phyloP scores from a whole-genome alignment of 495 filamentous ascomycete species.

The Xylaria sp. region DNA sequence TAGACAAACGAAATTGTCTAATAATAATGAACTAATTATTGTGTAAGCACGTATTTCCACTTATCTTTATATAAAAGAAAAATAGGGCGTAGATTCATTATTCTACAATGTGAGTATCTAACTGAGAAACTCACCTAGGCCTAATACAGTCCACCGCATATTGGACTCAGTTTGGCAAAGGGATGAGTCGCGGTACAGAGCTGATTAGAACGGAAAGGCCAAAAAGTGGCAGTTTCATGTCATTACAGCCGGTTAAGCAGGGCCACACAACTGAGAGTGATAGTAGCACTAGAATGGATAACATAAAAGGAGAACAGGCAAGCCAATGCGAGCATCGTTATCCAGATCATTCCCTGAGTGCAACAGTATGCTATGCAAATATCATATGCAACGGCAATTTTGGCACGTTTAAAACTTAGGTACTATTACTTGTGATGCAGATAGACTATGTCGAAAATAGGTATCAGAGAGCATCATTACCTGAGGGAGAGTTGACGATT shows the following conservation, averaged over 20 bases:
- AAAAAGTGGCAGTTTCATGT: neutral
- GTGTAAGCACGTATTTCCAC: neutral
- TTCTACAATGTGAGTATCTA: neutral
- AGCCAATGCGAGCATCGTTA: neutral
- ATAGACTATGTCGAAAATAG: neutral
- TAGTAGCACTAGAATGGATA: neutral
- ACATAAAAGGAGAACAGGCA: neutral
- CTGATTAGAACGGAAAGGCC: neutral
- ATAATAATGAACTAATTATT: neutral
- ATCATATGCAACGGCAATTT: neutral
- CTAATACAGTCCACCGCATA: neutral
- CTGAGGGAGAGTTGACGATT: neutral
- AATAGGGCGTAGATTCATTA: neutral
- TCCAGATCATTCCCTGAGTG: neutral
- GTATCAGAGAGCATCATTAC: too few relatives aligned
- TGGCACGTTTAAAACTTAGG: neutral
- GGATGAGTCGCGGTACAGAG: neutral
- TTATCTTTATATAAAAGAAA: neutral
- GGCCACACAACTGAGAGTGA: neutral
- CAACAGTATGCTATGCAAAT: neutral
- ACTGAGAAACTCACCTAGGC: neutral
- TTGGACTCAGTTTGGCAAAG: neutral
- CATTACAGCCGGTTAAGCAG: neutral
- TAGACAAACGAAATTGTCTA: neutral
- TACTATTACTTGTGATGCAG: too few relatives aligned